phyloP scores from a whole-genome alignment of 2,329 filamentous ascomycete genomes.

The Trichophyton mentagrophytes region DNA sequence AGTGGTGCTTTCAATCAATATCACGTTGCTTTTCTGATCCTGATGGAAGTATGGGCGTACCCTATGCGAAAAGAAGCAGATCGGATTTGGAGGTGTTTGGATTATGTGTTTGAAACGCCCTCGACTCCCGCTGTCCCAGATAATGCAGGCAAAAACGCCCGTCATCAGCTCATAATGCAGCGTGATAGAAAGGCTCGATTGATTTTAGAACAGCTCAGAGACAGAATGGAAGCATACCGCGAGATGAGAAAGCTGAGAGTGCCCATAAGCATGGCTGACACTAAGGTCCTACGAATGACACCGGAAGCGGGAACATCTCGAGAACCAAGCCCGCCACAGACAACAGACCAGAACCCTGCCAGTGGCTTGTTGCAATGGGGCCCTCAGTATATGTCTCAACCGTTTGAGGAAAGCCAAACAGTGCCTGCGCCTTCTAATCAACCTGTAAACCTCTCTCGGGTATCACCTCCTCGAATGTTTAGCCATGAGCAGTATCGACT shows the following conservation, averaged over 20 bases:
- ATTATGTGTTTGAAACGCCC: conserved; percentile 52
- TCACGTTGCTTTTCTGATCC: conserved; percentile 55
- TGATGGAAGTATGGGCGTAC: conserved; percentile 52
- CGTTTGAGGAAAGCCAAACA: background rate
- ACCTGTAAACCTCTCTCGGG: background rate
- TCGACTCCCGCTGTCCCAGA: conserved; percentile 38
- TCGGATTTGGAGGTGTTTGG: conserved; percentile 57
- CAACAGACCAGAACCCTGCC: background rate
- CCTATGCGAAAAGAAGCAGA: conserved; percentile 46
- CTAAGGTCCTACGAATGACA: conserved; percentile 2
- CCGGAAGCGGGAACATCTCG: background rate
- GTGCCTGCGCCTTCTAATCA: background rate
- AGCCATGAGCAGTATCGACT: conserved; percentile 1
- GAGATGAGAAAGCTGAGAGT: conserved; percentile 19
- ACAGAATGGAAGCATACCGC: conserved; percentile 24
- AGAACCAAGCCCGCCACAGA: background rate
- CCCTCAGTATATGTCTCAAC: background rate
- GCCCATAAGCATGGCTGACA: conserved; percentile 14
- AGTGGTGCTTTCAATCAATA: conserved; percentile 58
- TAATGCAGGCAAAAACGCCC: conserved; percentile 5
- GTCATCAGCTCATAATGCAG: conserved; percentile 14
- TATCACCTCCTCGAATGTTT: background rate
- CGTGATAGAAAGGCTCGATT: conserved; percentile 46
- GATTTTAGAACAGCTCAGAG: conserved; percentile 50
- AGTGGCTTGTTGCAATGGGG: background rate